Conservation (phyloP, 2,329 filamentous ascomycete species). For the Aspergillus hortae region DNA sequence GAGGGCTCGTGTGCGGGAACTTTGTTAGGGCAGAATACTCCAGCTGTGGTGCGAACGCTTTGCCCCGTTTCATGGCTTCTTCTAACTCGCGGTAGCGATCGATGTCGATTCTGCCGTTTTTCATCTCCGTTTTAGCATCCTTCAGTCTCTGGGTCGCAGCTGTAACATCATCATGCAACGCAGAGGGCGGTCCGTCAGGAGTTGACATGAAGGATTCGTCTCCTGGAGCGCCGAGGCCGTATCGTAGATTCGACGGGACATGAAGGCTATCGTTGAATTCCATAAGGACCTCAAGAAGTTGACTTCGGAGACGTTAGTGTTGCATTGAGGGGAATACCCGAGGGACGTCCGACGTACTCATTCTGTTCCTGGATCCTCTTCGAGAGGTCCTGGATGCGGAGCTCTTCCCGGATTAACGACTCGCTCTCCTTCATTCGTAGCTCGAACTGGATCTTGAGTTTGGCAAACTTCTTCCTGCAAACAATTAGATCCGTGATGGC, state of each 20-base stretch:
- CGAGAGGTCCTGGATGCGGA: constrained; percentile 73
- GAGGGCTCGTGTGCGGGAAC: constrained; percentile 26
- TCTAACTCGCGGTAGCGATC: constrained; percentile 39
- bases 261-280: constrained; percentile 84
- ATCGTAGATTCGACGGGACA: constrained; percentile 69
- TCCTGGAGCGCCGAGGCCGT: constrained; percentile 58
- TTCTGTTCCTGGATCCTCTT: constrained; percentile 86
- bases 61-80: constrained; percentile 35
- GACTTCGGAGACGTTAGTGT: constrained; percentile 52
- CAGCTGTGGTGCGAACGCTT: constrained; percentile 35
- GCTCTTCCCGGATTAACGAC: constrained; percentile 68
- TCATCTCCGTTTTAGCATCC: constrained; percentile 37
- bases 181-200: constrained; percentile 37
- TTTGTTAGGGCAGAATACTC: constrained; percentile 31
- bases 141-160: constrained; percentile 34
- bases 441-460: constrained; percentile 77
- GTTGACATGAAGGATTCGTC: constrained; percentile 48
- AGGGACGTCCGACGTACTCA: constrained; percentile 60
- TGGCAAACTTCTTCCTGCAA: constrained; percentile 78
- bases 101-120: constrained; percentile 32
- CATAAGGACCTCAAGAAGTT: constrained; percentile 80
- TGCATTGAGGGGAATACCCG: neutral
- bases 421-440: constrained; percentile 71
- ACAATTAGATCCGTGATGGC: constrained; percentile 6
- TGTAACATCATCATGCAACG: constrained; percentile 29